Conservation (phyloP, 441 rosid species). For the Metrosideros polymorpha region DNA sequence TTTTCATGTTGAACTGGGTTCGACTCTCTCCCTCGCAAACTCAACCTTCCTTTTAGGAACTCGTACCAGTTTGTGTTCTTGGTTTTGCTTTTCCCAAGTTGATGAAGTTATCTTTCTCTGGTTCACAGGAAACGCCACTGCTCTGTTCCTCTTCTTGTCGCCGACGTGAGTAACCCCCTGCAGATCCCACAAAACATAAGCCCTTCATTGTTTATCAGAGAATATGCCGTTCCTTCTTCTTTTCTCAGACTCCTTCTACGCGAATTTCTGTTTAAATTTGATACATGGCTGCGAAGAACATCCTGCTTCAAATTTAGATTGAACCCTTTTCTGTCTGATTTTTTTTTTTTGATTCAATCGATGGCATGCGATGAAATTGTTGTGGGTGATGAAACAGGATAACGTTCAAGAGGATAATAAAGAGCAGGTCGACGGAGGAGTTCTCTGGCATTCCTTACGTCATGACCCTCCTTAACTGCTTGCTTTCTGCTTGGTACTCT, state of each 20-base stretch:
- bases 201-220: neutral
- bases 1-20: neutral
- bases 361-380: neutral
- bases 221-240: neutral
- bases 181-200: neutral
- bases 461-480: slow-evolving; percentile 92
- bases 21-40: neutral
- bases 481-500: slow-evolving; percentile 85
- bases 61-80: neutral
- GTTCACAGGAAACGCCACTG: slow-evolving; percentile 78
- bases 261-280: neutral
- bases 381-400: slow-evolving; percentile 29
- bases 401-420: slow-evolving; percentile 77
- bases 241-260: neutral
- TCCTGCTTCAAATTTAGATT: neutral
- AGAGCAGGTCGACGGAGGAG: slow-evolving; percentile 57
- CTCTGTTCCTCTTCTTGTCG: slow-evolving; percentile 83
- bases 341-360: neutral
- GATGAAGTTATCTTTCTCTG: neutral
- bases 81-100: neutral
- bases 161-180: slow-evolving; percentile 40
- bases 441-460: slow-evolving; percentile 92
- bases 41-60: neutral
- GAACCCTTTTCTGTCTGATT: neutral
- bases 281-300: neutral